phyloP scores from a whole-genome alignment of 352 stramenopile species.

The Saprolegnia parasitica region DNA sequence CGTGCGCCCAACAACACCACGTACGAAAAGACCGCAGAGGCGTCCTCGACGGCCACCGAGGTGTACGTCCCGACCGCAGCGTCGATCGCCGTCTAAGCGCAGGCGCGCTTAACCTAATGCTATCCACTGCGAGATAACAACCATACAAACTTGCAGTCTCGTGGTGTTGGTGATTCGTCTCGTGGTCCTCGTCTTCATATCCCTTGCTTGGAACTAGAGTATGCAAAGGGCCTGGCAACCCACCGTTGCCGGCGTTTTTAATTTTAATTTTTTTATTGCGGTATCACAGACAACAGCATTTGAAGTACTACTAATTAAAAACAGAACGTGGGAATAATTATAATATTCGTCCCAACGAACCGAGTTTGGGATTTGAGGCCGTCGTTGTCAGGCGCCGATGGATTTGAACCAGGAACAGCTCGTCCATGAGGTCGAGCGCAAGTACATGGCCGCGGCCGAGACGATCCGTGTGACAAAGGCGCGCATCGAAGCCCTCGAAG shows the following conservation, averaged over 20 bases:
- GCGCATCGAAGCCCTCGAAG: constrained; percentile 45
- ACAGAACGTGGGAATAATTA: neutral
- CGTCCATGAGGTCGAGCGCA: constrained; percentile 70
- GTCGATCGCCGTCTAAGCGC: constrained; percentile 21
- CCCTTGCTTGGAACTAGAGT: too few relatives aligned
- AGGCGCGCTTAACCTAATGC: constrained; percentile 2
- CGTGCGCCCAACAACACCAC: constrained; percentile 20
- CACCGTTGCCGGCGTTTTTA: neutral
- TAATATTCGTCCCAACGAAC: neutral
- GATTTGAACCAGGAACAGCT: constrained; percentile 49
- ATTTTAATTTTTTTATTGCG: neutral
- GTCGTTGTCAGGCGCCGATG: constrained; percentile 14
- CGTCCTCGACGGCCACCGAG: constrained; percentile 2
- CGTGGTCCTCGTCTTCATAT: neutral
- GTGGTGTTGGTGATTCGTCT: neutral
- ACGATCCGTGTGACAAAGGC: constrained; percentile 54
- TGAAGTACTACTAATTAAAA: too few relatives aligned
- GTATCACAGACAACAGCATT: too few relatives aligned
- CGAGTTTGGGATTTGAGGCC: constrained; percentile 16
- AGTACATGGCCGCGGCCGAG: constrained; percentile 56
- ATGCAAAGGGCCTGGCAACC: too few relatives aligned
- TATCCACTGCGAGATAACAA: constrained; percentile 11
- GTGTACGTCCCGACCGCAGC: constrained; percentile 25
- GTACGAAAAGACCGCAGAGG: neutral
- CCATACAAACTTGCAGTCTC: too few relatives aligned